A percentile compares a stretch with the other conserved stretches of the same genome.
Evolutionary conservation across 2,329 filamentous ascomycete genomes (phyloP).

Genomic region (Amesomyces nigricolor): DNA sequence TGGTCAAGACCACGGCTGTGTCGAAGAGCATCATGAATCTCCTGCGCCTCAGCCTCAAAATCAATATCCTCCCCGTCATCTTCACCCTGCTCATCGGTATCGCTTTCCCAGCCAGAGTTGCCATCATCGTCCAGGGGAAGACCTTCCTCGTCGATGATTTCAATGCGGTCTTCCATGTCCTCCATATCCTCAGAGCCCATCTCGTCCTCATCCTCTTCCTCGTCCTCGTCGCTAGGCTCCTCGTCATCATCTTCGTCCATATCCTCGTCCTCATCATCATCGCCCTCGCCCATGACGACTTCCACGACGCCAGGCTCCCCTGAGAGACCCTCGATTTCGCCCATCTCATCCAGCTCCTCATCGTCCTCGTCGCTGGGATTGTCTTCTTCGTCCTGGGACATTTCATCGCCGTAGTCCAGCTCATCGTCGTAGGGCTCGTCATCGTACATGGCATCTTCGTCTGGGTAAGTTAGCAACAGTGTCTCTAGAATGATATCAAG

Average conservation of each 20-base stretch:
- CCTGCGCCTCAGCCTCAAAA: constrained; percentile 52
- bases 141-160: constrained; percentile 60
- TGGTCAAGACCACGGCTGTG: constrained; percentile 41
- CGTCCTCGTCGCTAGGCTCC: constrained; percentile 43
- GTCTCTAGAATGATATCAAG: neutral
- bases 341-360: constrained; percentile 76
- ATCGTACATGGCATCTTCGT: constrained; percentile 88
- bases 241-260: constrained; percentile 59
- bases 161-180: constrained; percentile 44
- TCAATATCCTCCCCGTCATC: constrained; percentile 39
- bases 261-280: constrained; percentile 56
- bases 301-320: constrained; percentile 59
- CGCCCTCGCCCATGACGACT: constrained; percentile 71
- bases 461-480: constrained; percentile 36
- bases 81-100: constrained; percentile 43
- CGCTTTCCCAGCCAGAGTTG: constrained; percentile 27
- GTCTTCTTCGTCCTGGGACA: constrained; percentile 72
- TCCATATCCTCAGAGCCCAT: constrained; percentile 49
- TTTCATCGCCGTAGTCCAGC: constrained; percentile 82
- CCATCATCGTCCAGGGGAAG: constrained; percentile 52
- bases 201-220: constrained; percentile 39
- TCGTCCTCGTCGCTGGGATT: constrained; percentile 89
- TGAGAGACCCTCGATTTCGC: constrained; percentile 71
- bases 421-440: constrained; percentile 80
- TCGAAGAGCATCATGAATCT: constrained; percentile 48